Conservation (phyloP, 169 alveolate genomes). For the Condylostoma magnum region DNA sequence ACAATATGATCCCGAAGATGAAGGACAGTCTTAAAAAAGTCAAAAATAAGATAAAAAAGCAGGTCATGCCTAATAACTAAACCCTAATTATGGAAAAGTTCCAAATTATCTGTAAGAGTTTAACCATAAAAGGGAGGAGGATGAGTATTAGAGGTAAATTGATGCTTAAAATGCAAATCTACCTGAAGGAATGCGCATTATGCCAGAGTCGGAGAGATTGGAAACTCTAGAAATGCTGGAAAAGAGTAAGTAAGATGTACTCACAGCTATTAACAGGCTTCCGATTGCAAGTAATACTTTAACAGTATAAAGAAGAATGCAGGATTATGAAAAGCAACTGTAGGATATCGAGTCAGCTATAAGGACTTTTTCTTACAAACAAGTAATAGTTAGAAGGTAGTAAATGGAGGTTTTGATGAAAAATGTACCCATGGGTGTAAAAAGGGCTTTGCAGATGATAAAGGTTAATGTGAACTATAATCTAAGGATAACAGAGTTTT, state of each 20-base stretch:
- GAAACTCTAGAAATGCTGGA: conserved; percentile 19
- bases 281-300: conserved; percentile 22
- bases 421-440: too few species aligned
- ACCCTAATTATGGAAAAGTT: conserved; percentile 28
- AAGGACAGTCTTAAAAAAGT: neutral
- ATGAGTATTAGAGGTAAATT: neutral
- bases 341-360: conserved; percentile 24
- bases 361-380: conserved; percentile 11
- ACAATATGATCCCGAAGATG: conserved; percentile 17
- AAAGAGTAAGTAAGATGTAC: conserved; percentile 7
- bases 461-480: too few species aligned
- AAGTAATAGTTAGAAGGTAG: too few species aligned
- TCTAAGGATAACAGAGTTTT: too few species aligned
- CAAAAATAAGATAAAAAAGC: neutral
- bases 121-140: neutral
- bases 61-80: neutral
- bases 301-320: neutral
- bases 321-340: conserved; percentile 18
- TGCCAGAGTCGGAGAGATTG: conserved; percentile 19
- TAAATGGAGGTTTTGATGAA: too few species aligned
- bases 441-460: too few species aligned
- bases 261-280: conserved; percentile 2
- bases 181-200: conserved; percentile 29
- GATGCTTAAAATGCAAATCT: conserved; percentile 16
- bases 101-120: conserved; percentile 20